These are phyloP conservation scores for Mollisiaceae sp. DNA, from an alignment of 2,329 filamentous ascomycete species.

Conservation along the genomic window DNA sequence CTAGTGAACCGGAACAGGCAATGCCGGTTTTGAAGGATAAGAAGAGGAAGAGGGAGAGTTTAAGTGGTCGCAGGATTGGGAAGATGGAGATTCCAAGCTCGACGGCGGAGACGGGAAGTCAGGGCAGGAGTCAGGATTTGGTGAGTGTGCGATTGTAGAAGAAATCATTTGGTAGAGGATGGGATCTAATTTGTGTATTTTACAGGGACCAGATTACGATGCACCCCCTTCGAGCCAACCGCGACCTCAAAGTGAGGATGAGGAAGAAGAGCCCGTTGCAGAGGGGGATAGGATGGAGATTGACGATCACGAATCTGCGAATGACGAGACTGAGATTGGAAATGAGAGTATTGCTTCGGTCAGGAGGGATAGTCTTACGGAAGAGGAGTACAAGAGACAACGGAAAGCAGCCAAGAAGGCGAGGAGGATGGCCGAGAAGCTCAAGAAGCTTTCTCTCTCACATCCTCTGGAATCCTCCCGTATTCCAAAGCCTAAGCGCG, in stretches of 20 bases:
- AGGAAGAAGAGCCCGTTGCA: not conserved
- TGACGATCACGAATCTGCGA: not conserved
- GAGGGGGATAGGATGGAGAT: not conserved
- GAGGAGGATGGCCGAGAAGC: not conserved
- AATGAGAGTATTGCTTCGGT: no score
- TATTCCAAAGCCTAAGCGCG: not conserved
- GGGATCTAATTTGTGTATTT: not conserved
- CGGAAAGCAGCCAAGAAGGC: slow-evolving; percentile 8
- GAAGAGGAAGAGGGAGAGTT: slow-evolving; percentile 13
- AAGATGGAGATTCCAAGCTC: slow-evolving; percentile 6
- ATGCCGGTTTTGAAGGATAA: not conserved
- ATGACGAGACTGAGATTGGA: not conserved
- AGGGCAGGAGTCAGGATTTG: slow-evolving; percentile 1
- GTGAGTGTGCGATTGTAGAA: not conserved
- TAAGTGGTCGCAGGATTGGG: not conserved
- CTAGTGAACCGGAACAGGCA: slow-evolving; percentile 10
- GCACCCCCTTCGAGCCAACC: slow-evolving; percentile 6
- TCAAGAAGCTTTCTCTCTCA: not conserved
- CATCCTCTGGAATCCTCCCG: not conserved
- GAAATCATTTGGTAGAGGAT: not conserved
- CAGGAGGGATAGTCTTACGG: not conserved
- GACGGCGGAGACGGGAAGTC: not conserved
- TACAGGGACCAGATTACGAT: slow-evolving; percentile 11
- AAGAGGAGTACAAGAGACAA: not conserved
- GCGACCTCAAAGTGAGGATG: not conserved